Conservation (phyloP, 2,329 filamentous ascomycete species). For the Talaromyces piceae region DNA sequence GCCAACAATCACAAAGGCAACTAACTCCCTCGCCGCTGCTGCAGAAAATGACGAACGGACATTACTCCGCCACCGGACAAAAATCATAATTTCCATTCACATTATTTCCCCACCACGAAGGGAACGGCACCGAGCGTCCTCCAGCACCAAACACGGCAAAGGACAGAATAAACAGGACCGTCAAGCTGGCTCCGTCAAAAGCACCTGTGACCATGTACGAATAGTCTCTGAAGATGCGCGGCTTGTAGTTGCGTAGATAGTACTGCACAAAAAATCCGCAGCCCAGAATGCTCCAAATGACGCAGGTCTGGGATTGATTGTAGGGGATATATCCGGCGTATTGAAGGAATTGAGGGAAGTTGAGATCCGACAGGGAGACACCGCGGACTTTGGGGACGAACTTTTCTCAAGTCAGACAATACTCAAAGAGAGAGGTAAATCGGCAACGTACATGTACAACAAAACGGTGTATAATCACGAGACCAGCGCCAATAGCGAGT, state of each 20-base stretch:
- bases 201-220: conserved; percentile 48
- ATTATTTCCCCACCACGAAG: conserved; percentile 51
- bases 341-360: conserved; percentile 49
- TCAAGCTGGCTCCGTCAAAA: conserved; percentile 45
- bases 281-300: conserved; percentile 40
- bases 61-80: conserved; percentile 32
- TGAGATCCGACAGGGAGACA: conserved; percentile 40
- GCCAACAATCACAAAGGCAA: no score
- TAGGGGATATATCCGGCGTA: conserved; percentile 50
- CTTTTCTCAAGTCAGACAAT: conserved; percentile 19
- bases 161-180: conserved; percentile 46
- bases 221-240: conserved; percentile 48
- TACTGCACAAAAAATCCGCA: conserved; percentile 45
- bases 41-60: not conserved
- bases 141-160: conserved; percentile 52
- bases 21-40: no score
- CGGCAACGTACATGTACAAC: conserved; percentile 5
- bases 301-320: conserved; percentile 50
- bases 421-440: not conserved
- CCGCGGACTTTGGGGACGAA: conserved; percentile 41
- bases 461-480: conserved; percentile 6
- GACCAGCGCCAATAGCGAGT: conserved; percentile 7
- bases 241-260: conserved; percentile 47
- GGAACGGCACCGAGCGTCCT: conserved; percentile 39
- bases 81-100: conserved; percentile 42